Percentiles rank a stretch among this genome's conserved stretches.
phyloP scores from a whole-genome alignment of 2,329 filamentous ascomycete species.

The Aurifilum marmelostoma region DNA sequence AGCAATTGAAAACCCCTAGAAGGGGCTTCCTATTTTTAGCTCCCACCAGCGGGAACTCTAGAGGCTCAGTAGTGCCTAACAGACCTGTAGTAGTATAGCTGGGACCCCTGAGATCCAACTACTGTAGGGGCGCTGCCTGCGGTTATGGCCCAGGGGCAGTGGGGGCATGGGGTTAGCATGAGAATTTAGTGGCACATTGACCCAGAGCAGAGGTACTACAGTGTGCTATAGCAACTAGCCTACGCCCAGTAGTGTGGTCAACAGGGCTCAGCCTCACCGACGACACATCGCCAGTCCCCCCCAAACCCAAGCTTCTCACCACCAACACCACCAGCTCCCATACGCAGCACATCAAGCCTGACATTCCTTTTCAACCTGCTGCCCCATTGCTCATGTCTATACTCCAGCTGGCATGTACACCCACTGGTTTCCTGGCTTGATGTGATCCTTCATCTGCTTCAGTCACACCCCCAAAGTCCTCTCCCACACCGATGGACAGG shows the following conservation, averaged over 20 bases:
- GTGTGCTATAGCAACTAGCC: not conserved
- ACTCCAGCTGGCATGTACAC: conserved; percentile 6
- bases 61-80: not conserved
- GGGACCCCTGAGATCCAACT: conserved; percentile 3
- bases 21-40: not conserved
- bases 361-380: not conserved
- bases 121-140: too few species aligned
- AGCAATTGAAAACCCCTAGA: not conserved
- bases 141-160: too few species aligned
- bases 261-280: conserved; percentile 1
- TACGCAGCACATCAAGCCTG: not conserved
- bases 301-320: not conserved
- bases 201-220: not conserved
- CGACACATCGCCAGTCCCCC: conserved; percentile 15
- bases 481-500: conserved; percentile 29
- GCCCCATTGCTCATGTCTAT: too few species aligned
- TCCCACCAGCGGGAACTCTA: not conserved
- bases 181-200: not conserved
- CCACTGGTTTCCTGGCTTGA: not conserved
- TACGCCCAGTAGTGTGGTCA: not conserved
- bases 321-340: not conserved
- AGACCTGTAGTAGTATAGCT: not conserved
- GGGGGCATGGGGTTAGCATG: too few species aligned
- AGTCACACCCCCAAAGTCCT: not conserved
- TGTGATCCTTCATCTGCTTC: conserved; percentile 14